Base-by-base conservation (phyloP, 2,329 filamentous ascomycete species). In the Beauveria sp. region DNA sequence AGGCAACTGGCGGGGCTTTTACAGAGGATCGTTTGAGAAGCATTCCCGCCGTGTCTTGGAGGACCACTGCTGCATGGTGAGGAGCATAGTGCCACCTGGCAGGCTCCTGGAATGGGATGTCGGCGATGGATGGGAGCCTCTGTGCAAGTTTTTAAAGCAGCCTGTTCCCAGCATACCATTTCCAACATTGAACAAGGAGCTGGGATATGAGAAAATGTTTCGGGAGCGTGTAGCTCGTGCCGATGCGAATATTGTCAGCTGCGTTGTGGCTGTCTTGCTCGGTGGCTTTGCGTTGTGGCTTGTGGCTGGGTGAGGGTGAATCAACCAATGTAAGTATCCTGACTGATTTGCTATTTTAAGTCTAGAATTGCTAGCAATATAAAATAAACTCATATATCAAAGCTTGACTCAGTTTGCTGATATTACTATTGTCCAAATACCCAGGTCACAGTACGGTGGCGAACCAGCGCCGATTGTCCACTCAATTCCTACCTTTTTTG, bases 81-180 rank as follows among this genome's bases (percentile, higher is more conserved):
- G 20, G 34, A 22, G 3, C 16, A 0, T n/a, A 2, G 63, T 66
- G 2, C 61, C 72, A 1, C 63, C 64, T 5, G 71, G 74, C 1
- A 65, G 68, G 12, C 63, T 75, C 14, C 69, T 78, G 3, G 75
- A 77, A 52, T 77, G 70, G 69, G 67, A 70, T 8, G 68, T 73
- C 1, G 66, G 71, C 42, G 71, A 78, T 22, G 75, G 75, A 22
- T 78, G 75, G 75, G 72, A 67, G 53, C 75, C 75, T 8, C 71
- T 78, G 2, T 78, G 76, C 66, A 58, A 67, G 52, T 78, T 78
- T 50, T 62, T 78, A 1, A 70, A 69, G 12, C 72, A 74, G 61
- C 68, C 69, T 0, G 66, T 75, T 0, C 75, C 75, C 1, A 62
- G 69, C 0, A 58, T 64, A 28, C 62, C 66, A n/a, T 77, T 77